Conservation (phyloP, 129 eudicot genomes). For the Scalesia atractyloides region DNA sequence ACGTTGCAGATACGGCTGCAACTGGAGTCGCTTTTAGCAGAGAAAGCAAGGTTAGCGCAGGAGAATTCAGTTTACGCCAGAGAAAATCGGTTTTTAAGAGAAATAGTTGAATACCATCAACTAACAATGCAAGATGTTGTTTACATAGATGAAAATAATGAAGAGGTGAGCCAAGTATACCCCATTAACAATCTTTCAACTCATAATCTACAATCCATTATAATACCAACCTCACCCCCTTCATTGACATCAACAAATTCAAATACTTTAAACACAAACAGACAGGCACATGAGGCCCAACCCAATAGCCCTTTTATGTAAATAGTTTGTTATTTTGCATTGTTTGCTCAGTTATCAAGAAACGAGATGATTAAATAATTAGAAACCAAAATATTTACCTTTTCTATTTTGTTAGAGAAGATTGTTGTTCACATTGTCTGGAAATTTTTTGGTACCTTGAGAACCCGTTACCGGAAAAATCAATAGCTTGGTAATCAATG, state of each 20-base stretch:
- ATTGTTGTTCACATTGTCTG: background rate
- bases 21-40: conserved; percentile 85
- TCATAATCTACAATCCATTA: conserved; percentile 32
- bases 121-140: conserved; percentile 96
- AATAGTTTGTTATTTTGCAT: conserved; percentile 12
- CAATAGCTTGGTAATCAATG: no score
- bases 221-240: conserved; percentile 37
- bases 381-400: background rate
- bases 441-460: background rate
- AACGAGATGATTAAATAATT: background rate
- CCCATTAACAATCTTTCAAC: conserved; percentile 53
- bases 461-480: no score
- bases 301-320: conserved; percentile 29
- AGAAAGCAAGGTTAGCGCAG: conserved; percentile 90
- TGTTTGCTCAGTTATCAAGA: background rate
- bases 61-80: conserved; percentile 83
- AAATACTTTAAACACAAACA: conserved; percentile 15
- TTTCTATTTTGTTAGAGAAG: conserved; percentile 2
- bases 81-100: conserved; percentile 88
- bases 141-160: conserved; percentile 72
- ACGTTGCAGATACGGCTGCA: conserved; percentile 78
- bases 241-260: conserved; percentile 18
- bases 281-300: conserved; percentile 24
- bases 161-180: conserved; percentile 83
- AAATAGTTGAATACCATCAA: conserved; percentile 88